Conservation (phyloP, 2,329 filamentous ascomycete genomes). For the Xylaria sp. region DNA sequence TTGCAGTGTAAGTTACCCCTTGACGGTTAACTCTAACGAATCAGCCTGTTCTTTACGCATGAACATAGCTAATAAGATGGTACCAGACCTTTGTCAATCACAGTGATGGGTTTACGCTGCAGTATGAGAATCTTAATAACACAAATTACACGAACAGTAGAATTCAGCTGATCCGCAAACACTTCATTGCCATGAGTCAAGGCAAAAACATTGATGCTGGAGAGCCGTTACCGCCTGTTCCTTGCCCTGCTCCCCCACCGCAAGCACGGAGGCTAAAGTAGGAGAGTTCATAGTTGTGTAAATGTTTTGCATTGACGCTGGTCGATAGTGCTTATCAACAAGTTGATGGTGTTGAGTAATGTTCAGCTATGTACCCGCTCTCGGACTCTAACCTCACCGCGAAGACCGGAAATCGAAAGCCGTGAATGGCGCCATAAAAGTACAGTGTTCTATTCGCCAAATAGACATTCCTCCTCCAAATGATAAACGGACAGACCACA, state of each 20-base stretch:
- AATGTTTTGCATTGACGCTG: background rate
- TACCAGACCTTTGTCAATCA: constrained; percentile 57
- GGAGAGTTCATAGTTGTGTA: background rate
- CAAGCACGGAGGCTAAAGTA: background rate
- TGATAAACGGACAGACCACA: background rate
- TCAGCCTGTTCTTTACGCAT: background rate
- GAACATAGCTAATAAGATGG: background rate
- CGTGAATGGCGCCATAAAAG: too few species aligned
- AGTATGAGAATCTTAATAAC: constrained; percentile 58
- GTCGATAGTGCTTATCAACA: background rate
- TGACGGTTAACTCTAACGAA: too few species aligned
- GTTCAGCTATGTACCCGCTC: too few species aligned
- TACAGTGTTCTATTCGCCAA: background rate
- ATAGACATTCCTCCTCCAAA: background rate
- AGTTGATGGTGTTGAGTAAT: background rate
- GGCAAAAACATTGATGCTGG: constrained; percentile 49
- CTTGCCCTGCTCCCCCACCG: constrained; percentile 51
- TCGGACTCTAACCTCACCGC: too few species aligned
- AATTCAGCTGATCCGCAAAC: constrained; percentile 57
- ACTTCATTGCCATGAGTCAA: constrained; percentile 56
- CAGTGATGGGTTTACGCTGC: constrained; percentile 57
- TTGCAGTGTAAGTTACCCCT: constrained; percentile 52
- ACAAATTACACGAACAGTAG: constrained; percentile 52
- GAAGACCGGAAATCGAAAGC: too few species aligned
- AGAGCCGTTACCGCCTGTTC: constrained; percentile 53